A percentile compares a stretch with the other conserved stretches of the same genome.
Conservation (phyloP, 2,329 filamentous ascomycete species). For the Beauveria varroae region DNA sequence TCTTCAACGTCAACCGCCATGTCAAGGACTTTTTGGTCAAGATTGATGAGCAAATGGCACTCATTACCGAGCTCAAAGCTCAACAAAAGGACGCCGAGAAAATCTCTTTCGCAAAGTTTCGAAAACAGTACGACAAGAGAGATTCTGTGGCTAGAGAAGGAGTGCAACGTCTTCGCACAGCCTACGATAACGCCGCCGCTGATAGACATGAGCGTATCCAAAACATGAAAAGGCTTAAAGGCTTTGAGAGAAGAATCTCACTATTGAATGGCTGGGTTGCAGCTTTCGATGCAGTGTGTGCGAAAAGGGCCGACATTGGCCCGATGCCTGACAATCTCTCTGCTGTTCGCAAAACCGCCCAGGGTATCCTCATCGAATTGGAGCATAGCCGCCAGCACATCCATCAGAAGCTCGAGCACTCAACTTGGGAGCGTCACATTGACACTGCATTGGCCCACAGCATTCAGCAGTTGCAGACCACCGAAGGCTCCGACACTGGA, state of each 20-base stretch:
- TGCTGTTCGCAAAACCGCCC: slow-evolving; percentile 78
- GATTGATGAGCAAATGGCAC: slow-evolving; percentile 95
- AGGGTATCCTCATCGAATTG: slow-evolving; percentile 81
- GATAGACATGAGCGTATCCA: slow-evolving; percentile 74
- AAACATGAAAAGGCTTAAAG: slow-evolving; percentile 74
- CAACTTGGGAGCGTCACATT: slow-evolving; percentile 79
- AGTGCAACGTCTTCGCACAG: slow-evolving; percentile 66
- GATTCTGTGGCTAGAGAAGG: slow-evolving; percentile 70
- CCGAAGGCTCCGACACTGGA: slow-evolving; percentile 35
- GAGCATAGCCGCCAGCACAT: slow-evolving; percentile 87
- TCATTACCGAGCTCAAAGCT: slow-evolving; percentile 91
- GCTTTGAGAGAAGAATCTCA: slow-evolving; percentile 76
- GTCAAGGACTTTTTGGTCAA: slow-evolving; percentile 99
- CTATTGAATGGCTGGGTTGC: slow-evolving; percentile 89
- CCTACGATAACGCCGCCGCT: slow-evolving; percentile 71
- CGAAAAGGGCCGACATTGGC: slow-evolving; percentile 55
- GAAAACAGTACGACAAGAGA: slow-evolving; percentile 82
- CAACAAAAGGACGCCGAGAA: slow-evolving; percentile 86
- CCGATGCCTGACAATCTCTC: slow-evolving; percentile 60
- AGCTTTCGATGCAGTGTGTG: slow-evolving; percentile 79
- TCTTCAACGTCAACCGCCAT: slow-evolving; percentile 97
- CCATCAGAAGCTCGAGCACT: slow-evolving; percentile 72
- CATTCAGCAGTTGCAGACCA: slow-evolving; percentile 66
- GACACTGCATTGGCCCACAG: slow-evolving; percentile 85
- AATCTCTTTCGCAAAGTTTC: slow-evolving; percentile 78